Conservation (phyloP, 2,329 filamentous ascomycete species). For the Colletotrichum euphorbiae region DNA sequence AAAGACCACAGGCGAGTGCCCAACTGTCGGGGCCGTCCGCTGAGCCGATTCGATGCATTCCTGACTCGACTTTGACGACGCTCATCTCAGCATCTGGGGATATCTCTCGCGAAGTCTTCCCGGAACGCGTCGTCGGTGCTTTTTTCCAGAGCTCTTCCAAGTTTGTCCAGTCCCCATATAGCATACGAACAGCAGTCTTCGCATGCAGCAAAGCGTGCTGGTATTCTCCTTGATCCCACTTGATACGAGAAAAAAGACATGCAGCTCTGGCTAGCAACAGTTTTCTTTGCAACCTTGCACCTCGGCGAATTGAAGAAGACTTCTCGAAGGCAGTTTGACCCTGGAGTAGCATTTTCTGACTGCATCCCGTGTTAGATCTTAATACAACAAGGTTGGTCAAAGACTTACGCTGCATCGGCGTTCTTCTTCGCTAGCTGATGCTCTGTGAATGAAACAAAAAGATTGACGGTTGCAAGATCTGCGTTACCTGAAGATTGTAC, state of each 20-base stretch:
- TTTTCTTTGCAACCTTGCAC: conserved; percentile 52
- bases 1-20: conserved; percentile 79
- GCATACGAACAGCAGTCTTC: conserved; percentile 66
- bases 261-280: conserved; percentile 68
- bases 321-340: conserved; percentile 36
- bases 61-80: conserved; percentile 6
- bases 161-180: conserved; percentile 67
- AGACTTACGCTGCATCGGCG: conserved; percentile 67
- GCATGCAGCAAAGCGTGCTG: conserved; percentile 69
- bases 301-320: conserved; percentile 18
- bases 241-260: conserved; percentile 73
- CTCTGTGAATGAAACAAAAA: conserved; percentile 79
- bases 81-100: conserved; percentile 25
- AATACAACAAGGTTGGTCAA: neutral
- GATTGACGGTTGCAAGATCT: conserved; percentile 58
- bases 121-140: conserved; percentile 42
- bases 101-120: conserved; percentile 6
- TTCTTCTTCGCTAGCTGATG: conserved; percentile 77
- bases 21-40: conserved; percentile 74
- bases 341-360: conserved; percentile 34
- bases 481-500: conserved; percentile 51
- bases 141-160: conserved; percentile 53
- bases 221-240: conserved; percentile 70
- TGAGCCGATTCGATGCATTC: conserved; percentile 56
- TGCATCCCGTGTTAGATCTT: conserved; percentile 16